These are phyloP conservation scores for Neurospora sp. DNA, from an alignment of 495 filamentous ascomycete species.

Conservation along the genomic window DNA sequence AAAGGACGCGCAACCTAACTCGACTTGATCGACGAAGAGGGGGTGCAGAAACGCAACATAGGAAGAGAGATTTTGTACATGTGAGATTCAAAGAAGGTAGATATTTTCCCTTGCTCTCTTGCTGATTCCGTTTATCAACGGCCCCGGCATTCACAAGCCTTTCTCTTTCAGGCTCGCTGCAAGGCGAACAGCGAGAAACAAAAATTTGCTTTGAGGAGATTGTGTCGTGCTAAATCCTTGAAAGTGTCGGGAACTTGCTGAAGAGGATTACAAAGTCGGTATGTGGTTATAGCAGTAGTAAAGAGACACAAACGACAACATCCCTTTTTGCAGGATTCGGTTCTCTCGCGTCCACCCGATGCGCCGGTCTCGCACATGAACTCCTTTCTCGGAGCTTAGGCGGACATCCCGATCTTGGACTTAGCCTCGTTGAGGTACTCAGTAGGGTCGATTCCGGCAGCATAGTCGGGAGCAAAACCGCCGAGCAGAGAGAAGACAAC, in stretches of 20 bases:
- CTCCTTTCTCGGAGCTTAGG: constrained; percentile 11
- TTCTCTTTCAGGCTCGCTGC: background rate
- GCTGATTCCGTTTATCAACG: background rate
- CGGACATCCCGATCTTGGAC: constrained; percentile 34
- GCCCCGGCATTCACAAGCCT: background rate
- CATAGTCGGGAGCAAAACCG: constrained; percentile 39
- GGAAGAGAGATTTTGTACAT: background rate
- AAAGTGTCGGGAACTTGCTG: background rate
- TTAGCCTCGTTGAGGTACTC: constrained; percentile 36
- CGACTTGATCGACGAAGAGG: background rate
- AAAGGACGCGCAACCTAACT: background rate
- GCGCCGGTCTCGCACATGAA: background rate
- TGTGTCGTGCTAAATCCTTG: background rate
- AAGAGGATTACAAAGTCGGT: background rate
- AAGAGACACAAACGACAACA: background rate
- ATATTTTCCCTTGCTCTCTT: background rate
- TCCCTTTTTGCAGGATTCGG: background rate
- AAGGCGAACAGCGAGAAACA: background rate
- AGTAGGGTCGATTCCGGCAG: constrained; percentile 36
- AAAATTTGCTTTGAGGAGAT: background rate
- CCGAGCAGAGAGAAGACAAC: constrained; percentile 59
- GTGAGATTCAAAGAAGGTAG: background rate
- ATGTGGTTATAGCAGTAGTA: background rate
- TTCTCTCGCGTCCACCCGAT: background rate
- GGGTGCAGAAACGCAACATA: background rate